A percentile compares a stretch with the other conserved stretches of the same genome.
Evolutionary conservation across 331 rosid genomes (phyloP).

Genomic region (Quercus lobata): DNA sequence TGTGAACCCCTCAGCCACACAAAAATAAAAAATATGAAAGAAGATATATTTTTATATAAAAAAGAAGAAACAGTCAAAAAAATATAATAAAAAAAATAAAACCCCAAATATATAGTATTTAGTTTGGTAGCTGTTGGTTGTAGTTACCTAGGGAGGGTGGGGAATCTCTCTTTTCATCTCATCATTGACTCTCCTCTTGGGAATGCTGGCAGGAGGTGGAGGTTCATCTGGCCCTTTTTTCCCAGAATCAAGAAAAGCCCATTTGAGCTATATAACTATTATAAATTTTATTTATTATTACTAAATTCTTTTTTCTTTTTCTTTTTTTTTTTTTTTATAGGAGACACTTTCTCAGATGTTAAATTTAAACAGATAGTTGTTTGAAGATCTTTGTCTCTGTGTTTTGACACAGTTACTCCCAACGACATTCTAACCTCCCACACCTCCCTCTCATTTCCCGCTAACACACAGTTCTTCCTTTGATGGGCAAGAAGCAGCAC

Average conservation of each 20-base stretch:
- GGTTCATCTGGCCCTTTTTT: not conserved
- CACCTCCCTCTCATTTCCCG: not conserved
- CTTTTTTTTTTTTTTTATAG: no score
- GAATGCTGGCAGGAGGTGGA: not conserved
- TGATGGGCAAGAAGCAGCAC: conserved; percentile 28
- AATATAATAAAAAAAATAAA: not conserved
- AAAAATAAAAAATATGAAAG: not conserved
- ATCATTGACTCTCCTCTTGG: not conserved
- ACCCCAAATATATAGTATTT: not conserved
- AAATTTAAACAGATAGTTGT: not conserved
- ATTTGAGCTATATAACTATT: not conserved
- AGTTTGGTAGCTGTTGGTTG: not conserved
- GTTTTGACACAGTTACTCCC: not conserved
- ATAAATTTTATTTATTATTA: not conserved
- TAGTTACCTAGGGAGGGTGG: not conserved
- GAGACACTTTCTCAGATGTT: not conserved
- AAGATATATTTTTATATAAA: no score
- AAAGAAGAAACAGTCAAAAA: not conserved
- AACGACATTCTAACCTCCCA: not conserved
- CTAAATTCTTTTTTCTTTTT: not conserved
- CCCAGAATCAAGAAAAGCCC: not conserved
- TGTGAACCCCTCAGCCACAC: not conserved
- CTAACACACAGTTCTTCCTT: not conserved
- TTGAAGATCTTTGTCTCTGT: not conserved
- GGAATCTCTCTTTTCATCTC: not conserved